Conservation (phyloP, 306 rosid genomes). For the Vachellia pachyceras region DNA sequence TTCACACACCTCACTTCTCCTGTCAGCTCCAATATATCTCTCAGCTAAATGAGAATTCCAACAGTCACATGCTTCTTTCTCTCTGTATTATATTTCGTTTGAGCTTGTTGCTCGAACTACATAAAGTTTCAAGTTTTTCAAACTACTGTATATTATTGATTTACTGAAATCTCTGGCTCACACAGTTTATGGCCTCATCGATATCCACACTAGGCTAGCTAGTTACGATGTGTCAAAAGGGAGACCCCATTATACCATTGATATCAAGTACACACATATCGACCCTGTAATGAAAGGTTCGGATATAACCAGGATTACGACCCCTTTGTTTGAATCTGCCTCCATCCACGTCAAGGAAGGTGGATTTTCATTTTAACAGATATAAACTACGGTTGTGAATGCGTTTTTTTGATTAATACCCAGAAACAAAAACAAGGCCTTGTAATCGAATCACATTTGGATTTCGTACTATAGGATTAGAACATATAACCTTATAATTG, state of each 20-base stretch:
- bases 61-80: not conserved
- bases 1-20: slow-evolving; percentile 29
- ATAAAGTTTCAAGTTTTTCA: not conserved
- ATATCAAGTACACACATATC: not conserved
- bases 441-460: not conserved
- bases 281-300: not conserved
- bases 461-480: not conserved
- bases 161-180: not conserved
- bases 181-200: not conserved
- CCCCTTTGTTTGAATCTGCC: not conserved
- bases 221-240: slow-evolving; percentile 23
- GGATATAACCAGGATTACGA: not conserved
- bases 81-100: not conserved
- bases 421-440: not conserved
- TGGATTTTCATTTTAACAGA: not conserved
- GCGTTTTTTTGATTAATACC: not conserved
- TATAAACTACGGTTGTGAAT: not conserved
- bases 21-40: not conserved
- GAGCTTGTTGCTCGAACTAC: not conserved
- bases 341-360: not conserved
- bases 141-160: not conserved
- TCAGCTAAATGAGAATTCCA: not conserved
- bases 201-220: not conserved
- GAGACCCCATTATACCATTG: slow-evolving; percentile 18
- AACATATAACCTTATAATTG: not conserved